A percentile compares a stretch with the other conserved stretches of the same genome.
These are phyloP conservation scores for Collybia sordida DNA, from an alignment of 768 basidiomycete species.

Conservation along the genomic window DNA sequence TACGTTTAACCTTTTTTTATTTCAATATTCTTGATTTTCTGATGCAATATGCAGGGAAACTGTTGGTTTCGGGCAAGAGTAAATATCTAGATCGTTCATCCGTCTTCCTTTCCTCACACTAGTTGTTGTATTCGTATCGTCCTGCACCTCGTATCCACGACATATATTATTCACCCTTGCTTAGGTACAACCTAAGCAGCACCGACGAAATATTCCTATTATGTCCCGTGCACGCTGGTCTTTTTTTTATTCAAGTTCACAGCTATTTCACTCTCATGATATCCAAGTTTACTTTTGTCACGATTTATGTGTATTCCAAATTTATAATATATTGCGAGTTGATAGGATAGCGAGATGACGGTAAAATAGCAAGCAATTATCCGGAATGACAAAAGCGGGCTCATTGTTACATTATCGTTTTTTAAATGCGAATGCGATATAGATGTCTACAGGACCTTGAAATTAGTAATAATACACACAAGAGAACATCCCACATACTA, in stretches of 20 bases:
- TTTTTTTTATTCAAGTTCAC: too few species aligned
- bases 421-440: slow-evolving; percentile 90
- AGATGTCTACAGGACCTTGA: slow-evolving; percentile 62
- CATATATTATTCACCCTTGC: neutral
- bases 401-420: slow-evolving; percentile 59
- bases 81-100: slow-evolving; percentile 24
- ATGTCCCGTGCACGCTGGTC: too few species aligned
- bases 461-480: neutral
- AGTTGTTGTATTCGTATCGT: slow-evolving; percentile 9
- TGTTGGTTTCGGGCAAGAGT: slow-evolving; percentile 93
- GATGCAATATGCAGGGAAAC: slow-evolving; percentile 63
- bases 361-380: too few species aligned
- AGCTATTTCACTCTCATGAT: too few species aligned
- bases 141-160: too few species aligned
- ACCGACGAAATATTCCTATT: too few species aligned
- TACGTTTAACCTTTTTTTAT: slow-evolving; percentile 40
- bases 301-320: neutral
- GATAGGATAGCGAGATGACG: neutral
- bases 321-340: slow-evolving; percentile 2
- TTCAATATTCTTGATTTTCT: slow-evolving; percentile 9
- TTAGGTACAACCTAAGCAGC: neutral
- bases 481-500: slow-evolving; percentile 58
- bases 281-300: slow-evolving; percentile 5
- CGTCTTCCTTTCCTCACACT: slow-evolving; percentile 10
- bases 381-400: too few species aligned